These are phyloP conservation scores for Phialophora chinensis DNA, from an alignment of 2,329 filamentous ascomycete genomes.

Conservation along the genomic window DNA sequence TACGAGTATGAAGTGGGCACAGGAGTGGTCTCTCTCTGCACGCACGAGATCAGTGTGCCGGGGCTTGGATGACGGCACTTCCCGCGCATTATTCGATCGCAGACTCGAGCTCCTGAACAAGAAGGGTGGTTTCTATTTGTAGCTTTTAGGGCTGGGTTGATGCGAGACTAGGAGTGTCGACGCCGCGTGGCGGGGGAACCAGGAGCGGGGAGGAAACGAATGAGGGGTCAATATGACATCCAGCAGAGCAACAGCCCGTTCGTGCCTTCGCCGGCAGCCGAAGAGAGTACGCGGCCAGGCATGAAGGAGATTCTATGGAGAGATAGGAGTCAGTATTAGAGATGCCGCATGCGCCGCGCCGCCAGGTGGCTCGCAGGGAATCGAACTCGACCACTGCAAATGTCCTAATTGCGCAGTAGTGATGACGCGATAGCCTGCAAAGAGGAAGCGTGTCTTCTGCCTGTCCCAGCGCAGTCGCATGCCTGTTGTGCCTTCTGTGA, in stretches of 20 bases:
- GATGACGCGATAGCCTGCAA: constrained; percentile 3
- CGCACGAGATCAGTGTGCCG: not conserved
- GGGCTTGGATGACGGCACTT: not conserved
- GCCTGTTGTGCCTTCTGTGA: not conserved
- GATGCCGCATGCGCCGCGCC: not conserved
- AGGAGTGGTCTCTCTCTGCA: not conserved
- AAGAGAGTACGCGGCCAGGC: not conserved
- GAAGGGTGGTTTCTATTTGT: constrained; percentile 18
- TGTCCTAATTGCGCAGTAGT: not conserved
- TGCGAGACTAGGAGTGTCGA: constrained; percentile 20
- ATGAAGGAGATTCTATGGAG: not conserved
- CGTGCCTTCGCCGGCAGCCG: not conserved
- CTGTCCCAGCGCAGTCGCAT: not conserved
- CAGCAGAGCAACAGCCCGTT: not conserved
- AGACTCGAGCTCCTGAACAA: constrained; percentile 1
- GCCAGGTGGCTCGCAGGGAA: not conserved
- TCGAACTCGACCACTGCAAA: not conserved
- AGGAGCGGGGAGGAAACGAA: not conserved
- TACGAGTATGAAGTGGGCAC: not conserved
- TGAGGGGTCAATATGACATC: constrained; percentile 7
- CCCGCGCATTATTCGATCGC: not conserved
- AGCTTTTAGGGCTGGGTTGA: constrained; percentile 16
- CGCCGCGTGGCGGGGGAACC: constrained; percentile 1
- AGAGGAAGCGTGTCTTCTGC: constrained; percentile 1
- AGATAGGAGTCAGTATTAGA: not conserved